Conservation (phyloP, 768 basidiomycete species). For the Rhodotorula kratochvilovae region DNA sequence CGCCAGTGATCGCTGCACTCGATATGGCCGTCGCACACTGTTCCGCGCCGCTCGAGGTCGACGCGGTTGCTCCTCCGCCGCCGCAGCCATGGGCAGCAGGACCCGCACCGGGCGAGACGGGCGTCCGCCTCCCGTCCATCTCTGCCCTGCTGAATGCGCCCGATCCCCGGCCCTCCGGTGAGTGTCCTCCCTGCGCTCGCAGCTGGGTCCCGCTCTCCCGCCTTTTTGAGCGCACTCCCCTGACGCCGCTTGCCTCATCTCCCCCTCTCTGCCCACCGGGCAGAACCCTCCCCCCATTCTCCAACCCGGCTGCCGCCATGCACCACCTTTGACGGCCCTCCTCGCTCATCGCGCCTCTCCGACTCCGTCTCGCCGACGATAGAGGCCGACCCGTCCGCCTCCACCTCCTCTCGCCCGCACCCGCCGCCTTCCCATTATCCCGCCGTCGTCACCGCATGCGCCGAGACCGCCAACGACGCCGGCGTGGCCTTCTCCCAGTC, state of each 20-base stretch:
- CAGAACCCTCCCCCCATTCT: too few species aligned
- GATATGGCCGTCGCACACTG: too few species aligned
- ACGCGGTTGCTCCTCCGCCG: too few species aligned
- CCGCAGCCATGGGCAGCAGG: too few species aligned
- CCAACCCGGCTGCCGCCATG: too few species aligned
- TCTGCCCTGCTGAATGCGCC: slow-evolving; percentile 17
- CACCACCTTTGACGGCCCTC: too few species aligned
- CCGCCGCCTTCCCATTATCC: background rate
- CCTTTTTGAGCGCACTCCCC: background rate
- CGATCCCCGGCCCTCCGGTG: background rate
- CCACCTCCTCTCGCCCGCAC: background rate
- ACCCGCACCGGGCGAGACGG: background rate
- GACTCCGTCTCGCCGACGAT: background rate
- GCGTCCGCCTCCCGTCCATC: slow-evolving; percentile 19
- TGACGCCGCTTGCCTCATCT: too few species aligned
- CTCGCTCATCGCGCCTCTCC: too few species aligned
- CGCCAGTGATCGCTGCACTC: too few species aligned
- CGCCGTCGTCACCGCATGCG: background rate
- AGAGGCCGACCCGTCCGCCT: background rate
- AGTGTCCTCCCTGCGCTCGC: background rate
- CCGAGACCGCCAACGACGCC: background rate
- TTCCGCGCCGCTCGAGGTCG: too few species aligned
- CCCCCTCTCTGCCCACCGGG: too few species aligned
- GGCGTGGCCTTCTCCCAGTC: background rate
- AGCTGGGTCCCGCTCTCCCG: background rate